A percentile compares a stretch with the other conserved stretches of the same genome.
These are phyloP conservation scores for Aureobasidium namibiae DNA, from an alignment of 2,329 filamentous ascomycete species.

Conservation along the genomic window DNA sequence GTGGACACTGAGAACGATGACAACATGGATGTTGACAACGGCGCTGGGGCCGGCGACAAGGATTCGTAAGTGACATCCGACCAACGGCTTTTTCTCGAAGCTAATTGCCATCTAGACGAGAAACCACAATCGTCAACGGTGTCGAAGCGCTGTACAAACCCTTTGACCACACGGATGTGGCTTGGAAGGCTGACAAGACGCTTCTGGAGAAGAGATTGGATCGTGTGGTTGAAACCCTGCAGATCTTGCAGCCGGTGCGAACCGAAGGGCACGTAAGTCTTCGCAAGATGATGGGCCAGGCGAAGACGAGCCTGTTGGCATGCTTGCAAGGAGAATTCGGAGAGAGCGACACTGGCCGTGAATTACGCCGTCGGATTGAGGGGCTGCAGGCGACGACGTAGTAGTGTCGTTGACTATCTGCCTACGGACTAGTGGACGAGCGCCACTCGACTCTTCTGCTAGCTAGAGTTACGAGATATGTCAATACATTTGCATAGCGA, in stretches of 20 bases:
- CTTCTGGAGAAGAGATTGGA: background rate
- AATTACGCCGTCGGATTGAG: background rate
- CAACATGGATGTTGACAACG: constrained; percentile 61
- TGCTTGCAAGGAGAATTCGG: background rate
- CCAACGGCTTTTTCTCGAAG: background rate
- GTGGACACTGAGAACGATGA: constrained; percentile 45
- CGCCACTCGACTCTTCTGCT: background rate
- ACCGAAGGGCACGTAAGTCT: background rate
- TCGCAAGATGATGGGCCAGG: constrained; percentile 1
- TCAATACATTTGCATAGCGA: background rate
- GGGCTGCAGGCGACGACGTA: background rate
- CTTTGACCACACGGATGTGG: background rate
- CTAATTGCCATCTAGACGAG: background rate
- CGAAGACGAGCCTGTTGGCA: background rate
- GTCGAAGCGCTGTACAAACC: constrained; percentile 10
- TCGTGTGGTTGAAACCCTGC: constrained; percentile 1
- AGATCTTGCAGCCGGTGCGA: constrained; percentile 3
- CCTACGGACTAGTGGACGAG: background rate
- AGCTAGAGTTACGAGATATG: background rate
- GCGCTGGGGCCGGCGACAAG: constrained; percentile 33
- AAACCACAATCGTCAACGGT: constrained; percentile 3
- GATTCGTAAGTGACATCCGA: constrained; percentile 21
- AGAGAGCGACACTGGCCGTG: background rate
- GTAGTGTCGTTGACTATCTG: background rate
- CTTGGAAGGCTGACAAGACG: background rate